Base-by-base conservation (phyloP, 345 rosid species). In the Barbarea vulgaris region DNA sequence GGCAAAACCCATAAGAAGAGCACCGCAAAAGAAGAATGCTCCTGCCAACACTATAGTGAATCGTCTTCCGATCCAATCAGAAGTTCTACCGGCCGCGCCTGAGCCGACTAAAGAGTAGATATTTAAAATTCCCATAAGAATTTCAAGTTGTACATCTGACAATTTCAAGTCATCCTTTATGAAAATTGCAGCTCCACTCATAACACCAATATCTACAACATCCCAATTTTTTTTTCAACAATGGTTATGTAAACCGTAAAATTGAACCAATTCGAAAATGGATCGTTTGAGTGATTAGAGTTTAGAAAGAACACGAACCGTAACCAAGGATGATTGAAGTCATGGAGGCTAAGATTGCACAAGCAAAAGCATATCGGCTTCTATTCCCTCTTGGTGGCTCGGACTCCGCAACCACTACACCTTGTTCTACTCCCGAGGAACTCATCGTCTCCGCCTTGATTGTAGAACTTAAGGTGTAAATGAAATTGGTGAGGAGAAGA, bases 21-120 rank as follows among this genome's bases (percentile, higher is more conserved):
- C 91, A 0, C 93, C 93, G 0, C 79, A 22, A 1, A 88, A 70
- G 80, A 89, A 88, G 9, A 86, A 84, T 10, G 67, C 64, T 46
- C 94, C 89, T 0, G 97, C 92, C n/a, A 88, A 72, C 31, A 88
- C 84, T 5, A 87, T 80, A 17, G 94, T 91, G 67, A 75, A 86
- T 36, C 94, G 85, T 53, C 97, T 74, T 47, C 97, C 97, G 0
- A 87, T 83, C 65, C 64, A 80, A 69, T 87, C 97, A 4, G 97
- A 89, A 13, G 89, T 89, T 58, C 81, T 76, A 9, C 97, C 95
- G 0, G 95, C 79, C 1, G 72, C 73, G 25, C 85, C 75, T 4
- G 96, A 88, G 5, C 97, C 94, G 5, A 88, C 5, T 5, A 87
- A 67, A 15, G 94, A 86, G 19, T 81, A 89, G 5, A 86, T 72